Evolutionary conservation across 495 filamentous ascomycete genomes (phyloP).

Genomic region (Neurospora sp.): DNA sequence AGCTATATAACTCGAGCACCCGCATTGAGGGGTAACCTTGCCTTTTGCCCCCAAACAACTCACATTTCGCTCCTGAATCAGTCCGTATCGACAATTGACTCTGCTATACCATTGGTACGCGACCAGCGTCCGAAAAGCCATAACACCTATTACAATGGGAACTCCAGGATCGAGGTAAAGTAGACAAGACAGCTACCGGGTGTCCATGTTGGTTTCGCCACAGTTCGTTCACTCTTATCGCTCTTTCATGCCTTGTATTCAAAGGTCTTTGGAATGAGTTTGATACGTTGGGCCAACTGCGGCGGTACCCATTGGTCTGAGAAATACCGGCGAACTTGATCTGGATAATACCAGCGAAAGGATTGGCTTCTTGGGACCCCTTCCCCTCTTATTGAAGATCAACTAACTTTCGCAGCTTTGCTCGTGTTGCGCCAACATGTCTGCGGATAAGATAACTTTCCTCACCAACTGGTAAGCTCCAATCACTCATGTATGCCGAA

Average conservation of each 20-base stretch:
- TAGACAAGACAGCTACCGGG: background rate
- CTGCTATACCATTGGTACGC: background rate
- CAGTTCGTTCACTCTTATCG: background rate
- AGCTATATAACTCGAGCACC: background rate
- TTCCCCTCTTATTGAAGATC: conserved; percentile 16
- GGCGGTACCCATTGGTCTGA: conserved; percentile 16
- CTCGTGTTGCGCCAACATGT: conserved; percentile 42
- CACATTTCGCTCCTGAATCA: background rate
- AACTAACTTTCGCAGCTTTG: conserved; percentile 25
- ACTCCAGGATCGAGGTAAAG: background rate
- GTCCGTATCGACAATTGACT: background rate
- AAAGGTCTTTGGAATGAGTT: background rate
- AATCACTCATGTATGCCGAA: conserved; percentile 3
- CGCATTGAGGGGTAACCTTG: background rate
- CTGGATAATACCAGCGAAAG: conserved; percentile 80
- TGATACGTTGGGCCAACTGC: background rate
- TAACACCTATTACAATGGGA: background rate
- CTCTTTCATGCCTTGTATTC: background rate
- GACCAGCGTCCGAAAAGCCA: background rate
- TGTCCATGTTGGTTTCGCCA: background rate
- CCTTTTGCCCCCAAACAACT: background rate
- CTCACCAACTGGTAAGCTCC: conserved; percentile 55
- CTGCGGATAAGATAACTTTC: conserved; percentile 68
- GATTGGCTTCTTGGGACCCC: conserved; percentile 57
- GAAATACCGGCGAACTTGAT: conserved; percentile 57